These are phyloP conservation scores for Cenococcum geophilum DNA, from an alignment of 495 filamentous ascomycete species.

Conservation along the genomic window DNA sequence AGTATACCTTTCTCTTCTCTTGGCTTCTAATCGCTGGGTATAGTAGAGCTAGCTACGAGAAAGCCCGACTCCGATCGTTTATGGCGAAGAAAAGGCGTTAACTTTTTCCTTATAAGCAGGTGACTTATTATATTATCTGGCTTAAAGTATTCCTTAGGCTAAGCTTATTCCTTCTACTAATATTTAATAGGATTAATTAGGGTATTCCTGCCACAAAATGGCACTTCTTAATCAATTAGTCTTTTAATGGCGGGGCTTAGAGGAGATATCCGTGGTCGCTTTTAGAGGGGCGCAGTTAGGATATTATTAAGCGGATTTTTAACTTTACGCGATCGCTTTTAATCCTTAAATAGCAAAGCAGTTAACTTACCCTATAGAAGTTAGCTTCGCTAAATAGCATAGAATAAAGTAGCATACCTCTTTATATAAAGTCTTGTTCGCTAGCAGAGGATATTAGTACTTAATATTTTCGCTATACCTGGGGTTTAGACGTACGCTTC, in stretches of 20 bases:
- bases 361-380: constrained; percentile 15
- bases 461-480: too few relatives aligned
- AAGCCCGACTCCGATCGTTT: constrained; percentile 38
- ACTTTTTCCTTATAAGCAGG: constrained; percentile 37
- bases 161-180: constrained; percentile 30
- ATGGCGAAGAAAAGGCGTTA: constrained; percentile 32
- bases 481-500: too few relatives aligned
- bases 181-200: constrained; percentile 21
- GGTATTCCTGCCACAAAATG: constrained; percentile 10
- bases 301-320: constrained; percentile 7
- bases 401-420: too few relatives aligned
- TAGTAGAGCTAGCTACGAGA: constrained; percentile 32
- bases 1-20: constrained; percentile 39
- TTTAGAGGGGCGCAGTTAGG: constrained; percentile 8
- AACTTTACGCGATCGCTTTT: constrained; percentile 18
- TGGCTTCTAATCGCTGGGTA: constrained; percentile 41
- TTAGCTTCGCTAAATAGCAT: too few relatives aligned
- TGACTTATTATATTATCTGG: constrained; percentile 26
- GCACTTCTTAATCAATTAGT: constrained; percentile 6
- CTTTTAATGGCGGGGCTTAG: constrained; percentile 1
- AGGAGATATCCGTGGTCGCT: constrained; percentile 20
- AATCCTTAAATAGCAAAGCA: constrained; percentile 7
- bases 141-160: constrained; percentile 36
- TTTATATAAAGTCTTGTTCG: too few relatives aligned
- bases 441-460: too few relatives aligned